Conservation (phyloP, 257 asterid species). For the Scutellaria minor region DNA sequence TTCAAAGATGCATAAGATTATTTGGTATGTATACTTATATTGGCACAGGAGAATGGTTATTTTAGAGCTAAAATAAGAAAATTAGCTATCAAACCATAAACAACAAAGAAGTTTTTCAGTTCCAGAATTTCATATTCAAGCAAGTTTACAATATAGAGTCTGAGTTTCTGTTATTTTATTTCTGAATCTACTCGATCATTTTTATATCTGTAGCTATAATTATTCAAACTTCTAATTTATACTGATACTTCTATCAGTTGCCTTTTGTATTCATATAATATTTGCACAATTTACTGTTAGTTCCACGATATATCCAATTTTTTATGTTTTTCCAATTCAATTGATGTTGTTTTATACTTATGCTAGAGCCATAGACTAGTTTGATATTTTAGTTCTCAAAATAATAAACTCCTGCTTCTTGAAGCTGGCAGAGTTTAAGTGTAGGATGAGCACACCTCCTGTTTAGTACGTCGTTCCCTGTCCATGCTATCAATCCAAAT, state of each 20-base stretch:
- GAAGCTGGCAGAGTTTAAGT: background rate
- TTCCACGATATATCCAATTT: background rate
- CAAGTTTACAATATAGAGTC: background rate
- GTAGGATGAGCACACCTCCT: constrained; percentile 61
- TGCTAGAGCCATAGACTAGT: constrained; percentile 9
- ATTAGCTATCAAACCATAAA: constrained; percentile 1
- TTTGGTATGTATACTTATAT: too few relatives aligned
- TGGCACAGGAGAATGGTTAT: background rate
- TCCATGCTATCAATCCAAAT: constrained; percentile 95
- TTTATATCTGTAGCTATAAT: background rate
- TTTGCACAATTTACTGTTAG: constrained; percentile 12
- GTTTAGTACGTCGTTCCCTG: constrained; percentile 93
- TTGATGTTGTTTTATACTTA: background rate
- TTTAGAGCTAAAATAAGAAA: background rate
- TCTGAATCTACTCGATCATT: constrained; percentile 5
- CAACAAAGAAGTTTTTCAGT: background rate
- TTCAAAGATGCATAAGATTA: background rate
- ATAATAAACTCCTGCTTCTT: background rate
- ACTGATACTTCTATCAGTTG: background rate
- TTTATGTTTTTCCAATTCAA: background rate
- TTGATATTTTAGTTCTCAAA: constrained; percentile 19
- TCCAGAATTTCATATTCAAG: background rate
- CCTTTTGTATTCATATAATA: background rate
- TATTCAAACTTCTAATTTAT: background rate
- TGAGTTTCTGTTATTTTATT: background rate